phyloP scores from a whole-genome alignment of 192 early-diverging fungal genomes.

The Linnemannia elongata region DNA sequence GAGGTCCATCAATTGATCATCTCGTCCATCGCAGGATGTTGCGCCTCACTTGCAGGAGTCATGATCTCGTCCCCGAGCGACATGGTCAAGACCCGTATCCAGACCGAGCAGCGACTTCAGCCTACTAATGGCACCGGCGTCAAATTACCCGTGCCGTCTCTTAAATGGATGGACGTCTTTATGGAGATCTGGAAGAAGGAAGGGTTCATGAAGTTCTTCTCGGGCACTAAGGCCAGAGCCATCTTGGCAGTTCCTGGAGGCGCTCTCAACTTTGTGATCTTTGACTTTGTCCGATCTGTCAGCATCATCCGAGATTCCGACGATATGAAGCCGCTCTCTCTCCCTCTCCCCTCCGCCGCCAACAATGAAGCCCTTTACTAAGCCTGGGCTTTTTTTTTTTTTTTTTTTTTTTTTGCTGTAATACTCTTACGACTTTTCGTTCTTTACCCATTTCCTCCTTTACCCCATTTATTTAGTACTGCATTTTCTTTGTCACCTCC shows the following conservation, averaged over 20 bases:
- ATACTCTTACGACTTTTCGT: not conserved
- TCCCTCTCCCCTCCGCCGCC: not conserved
- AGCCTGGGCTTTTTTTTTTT: not conserved
- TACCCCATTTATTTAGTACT: not conserved
- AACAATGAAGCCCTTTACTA: slow-evolving; percentile 13
- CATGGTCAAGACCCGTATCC: slow-evolving; percentile 59
- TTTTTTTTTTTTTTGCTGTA: not conserved
- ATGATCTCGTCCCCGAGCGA: slow-evolving; percentile 51
- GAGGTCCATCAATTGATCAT: slow-evolving; percentile 48
- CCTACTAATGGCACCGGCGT: slow-evolving; percentile 39
- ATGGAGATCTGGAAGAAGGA: slow-evolving; percentile 56
- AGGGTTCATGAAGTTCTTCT: slow-evolving; percentile 51
- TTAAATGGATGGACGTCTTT: slow-evolving; percentile 55
- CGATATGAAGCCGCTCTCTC: not conserved
- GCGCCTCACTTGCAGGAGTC: slow-evolving; percentile 42
- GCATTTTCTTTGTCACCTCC: not conserved
- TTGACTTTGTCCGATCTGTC: slow-evolving; percentile 57
- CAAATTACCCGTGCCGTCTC: slow-evolving; percentile 42
- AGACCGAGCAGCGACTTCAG: slow-evolving; percentile 51
- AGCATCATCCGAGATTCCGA: slow-evolving; percentile 25
- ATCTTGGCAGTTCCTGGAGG: slow-evolving; percentile 57
- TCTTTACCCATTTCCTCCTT: not conserved
- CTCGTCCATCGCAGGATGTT: slow-evolving; percentile 46
- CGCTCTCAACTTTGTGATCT: slow-evolving; percentile 60
- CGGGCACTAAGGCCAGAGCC: slow-evolving; percentile 47